A percentile compares a stretch with the other conserved stretches of the same genome.
Evolutionary conservation across 768 basidiomycete genomes (phyloP).

Genomic region (Grammothele lineata): DNA sequence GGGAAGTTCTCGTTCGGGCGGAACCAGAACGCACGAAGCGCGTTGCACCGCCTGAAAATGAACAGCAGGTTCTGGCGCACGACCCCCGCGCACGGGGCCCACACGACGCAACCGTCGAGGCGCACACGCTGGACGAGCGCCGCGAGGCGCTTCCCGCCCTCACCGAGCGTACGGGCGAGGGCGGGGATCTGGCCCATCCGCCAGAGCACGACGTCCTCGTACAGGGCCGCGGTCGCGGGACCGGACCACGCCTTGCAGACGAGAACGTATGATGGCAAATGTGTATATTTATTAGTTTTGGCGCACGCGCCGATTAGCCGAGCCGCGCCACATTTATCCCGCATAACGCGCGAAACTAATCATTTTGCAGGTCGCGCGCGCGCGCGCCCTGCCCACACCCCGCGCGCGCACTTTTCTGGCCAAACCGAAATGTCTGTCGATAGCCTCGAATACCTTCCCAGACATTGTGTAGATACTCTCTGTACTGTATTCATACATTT

Average conservation of each 20-base stretch:
- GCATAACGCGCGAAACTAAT: too few species aligned
- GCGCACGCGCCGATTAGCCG: too few species aligned
- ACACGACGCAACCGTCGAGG: slow-evolving; percentile 3
- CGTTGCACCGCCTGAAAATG: background rate
- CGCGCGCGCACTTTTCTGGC: too few species aligned
- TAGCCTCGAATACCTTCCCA: too few species aligned
- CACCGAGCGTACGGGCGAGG: slow-evolving; percentile 1
- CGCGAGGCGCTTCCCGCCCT: background rate
- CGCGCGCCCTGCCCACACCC: too few species aligned
- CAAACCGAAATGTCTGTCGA: too few species aligned
- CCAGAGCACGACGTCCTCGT: slow-evolving; percentile 8
- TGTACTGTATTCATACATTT: too few species aligned
- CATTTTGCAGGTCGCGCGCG: too few species aligned
- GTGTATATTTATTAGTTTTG: too few species aligned
- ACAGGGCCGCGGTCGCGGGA: slow-evolving; percentile 5
- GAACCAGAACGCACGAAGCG: slow-evolving; percentile 3
- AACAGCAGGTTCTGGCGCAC: background rate
- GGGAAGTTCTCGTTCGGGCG: background rate
- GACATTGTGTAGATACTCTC: too few species aligned
- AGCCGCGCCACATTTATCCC: too few species aligned
- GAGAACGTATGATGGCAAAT: background rate
- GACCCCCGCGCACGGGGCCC: background rate
- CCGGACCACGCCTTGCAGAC: slow-evolving; percentile 5
- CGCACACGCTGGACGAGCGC: slow-evolving; percentile 1
- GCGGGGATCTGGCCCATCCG: slow-evolving; percentile 6